A percentile compares a stretch with the other conserved stretches of the same genome.
Evolutionary conservation across 1,139 yeast genomes (phyloP).

Genomic region (Hyphopichia burtonii): DNA sequence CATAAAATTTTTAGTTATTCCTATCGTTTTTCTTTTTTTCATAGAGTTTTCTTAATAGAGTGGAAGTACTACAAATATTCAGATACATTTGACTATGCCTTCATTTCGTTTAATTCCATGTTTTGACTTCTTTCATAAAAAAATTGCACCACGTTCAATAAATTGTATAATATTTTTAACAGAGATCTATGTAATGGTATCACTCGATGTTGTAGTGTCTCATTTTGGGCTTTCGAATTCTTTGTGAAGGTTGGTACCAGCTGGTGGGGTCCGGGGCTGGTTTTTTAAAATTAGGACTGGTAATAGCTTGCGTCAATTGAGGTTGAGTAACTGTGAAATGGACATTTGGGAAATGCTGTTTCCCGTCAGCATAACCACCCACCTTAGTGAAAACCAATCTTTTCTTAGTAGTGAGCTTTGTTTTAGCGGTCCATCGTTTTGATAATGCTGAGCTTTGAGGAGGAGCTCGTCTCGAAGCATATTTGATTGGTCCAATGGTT

Average conservation of each 20-base stretch:
- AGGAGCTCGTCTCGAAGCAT: constrained; percentile 6
- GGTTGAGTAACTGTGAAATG: constrained; percentile 7
- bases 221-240: not conserved
- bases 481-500: constrained; percentile 3
- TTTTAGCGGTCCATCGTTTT: constrained; percentile 1
- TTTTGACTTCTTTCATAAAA: not conserved
- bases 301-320: not conserved
- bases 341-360: constrained; percentile 1
- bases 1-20: no score
- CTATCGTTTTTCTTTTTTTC: no score
- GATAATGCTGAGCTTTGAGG: not conserved
- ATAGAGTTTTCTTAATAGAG: not conserved
- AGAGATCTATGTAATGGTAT: no score
- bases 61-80: no score
- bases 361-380: not conserved
- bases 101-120: not conserved
- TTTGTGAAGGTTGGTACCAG: not conserved
- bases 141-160: no score
- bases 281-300: not conserved
- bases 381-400: not conserved
- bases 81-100: not conserved
- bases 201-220: no score
- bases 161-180: no score
- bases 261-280: not conserved
- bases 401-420: not conserved